Evolutionary conservation across 371 early-diverging fungal genomes (phyloP), one percentile per base, ranked within the genome.

Genomic region (Neoconidiobolus thromboides): DNA sequence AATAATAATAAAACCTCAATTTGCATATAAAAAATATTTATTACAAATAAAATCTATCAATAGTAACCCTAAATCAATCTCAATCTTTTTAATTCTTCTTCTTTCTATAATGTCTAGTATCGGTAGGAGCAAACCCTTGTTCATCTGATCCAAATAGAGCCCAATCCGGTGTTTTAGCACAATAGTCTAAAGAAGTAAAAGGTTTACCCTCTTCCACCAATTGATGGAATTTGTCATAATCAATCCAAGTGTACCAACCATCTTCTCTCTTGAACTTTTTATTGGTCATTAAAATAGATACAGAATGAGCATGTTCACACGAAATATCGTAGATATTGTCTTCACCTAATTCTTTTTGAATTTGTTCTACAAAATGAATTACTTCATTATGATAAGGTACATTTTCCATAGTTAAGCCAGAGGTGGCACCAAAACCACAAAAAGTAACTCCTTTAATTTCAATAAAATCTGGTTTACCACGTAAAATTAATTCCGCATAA

Each of bases 311-410:
- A 64, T 87, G 88, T 58, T 83, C 86, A 38, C 78, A 78, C 2
- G 86, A 77, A 58, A 87, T 75, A 60, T 80, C 86, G 63, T 87
- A 87, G 36, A 26, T 38, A 7, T 36, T 36, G 12, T 78, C 79
- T 14, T 70, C 74, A 12, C 74, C 79, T 48, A 86, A 62, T 26
- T 70, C 67, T 38, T 68, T 71, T 48, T 71, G 69, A 3, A 87
- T 65, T 56, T 77, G 65, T 51, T 79, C 70, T 62, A 77, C 78
- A 67, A 87, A 87, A 39, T 79, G 72, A 47, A 84, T 76, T 1
- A 87, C 88, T 67, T 87, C 88, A 2, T 77, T 73, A 63, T 86
- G 85, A 68, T 81, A 87, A 6, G 88, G 88, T 0, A 86, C 81
- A 58, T 79, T 79, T 48, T 74, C 77, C 79, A 81, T 79, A 7